Base-by-base conservation (phyloP, 352 stramenopile genomes). In the Phytophthora europaea region DNA sequence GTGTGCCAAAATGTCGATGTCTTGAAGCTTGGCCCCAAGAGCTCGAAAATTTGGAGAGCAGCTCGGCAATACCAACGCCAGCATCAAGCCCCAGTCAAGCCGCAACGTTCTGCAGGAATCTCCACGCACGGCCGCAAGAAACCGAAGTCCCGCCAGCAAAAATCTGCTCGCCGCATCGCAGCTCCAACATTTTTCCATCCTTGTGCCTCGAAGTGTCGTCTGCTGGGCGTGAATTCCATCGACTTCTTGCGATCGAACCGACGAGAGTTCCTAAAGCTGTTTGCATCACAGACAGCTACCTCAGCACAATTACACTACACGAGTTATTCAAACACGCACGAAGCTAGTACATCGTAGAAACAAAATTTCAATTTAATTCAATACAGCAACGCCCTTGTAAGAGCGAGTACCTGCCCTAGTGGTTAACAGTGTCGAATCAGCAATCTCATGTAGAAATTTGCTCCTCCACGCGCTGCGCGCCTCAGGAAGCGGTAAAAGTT, bases 381-480 rank as follows among this genome's bases (percentile, higher is more conserved):
- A n/a, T 5, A 4, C 15, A 23, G 43, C 43, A 50, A 50, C 5
- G 5, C 15, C 10, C 18, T 48, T 20, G 40, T 50, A 22, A 43
- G 34, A 15, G 13, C 34, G 34, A 43, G 34, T 1, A 43, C 9
- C 13, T 43, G 9, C 9, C 9, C 34, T 22, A 52, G 47, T 45
- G 23, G 13, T 59, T 43, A n/a, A 15, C 59, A 15, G 33, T 61
- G 67, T 79, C 66, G 75, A 78, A 80, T 83, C 76, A 83, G 76
- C 72, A 80, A 83, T 80, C 76, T 83, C 76, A 81, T 83, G 76
- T 81, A 80, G 76, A 83, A 82, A 57, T 73, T 79, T 81, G 76
- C 76, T 83, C 73, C 76, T 83, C 73, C 76, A 83, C 55, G 61
- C 67, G 63, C 67, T 72, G 65, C 54, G 61, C 75, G 70, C 56